These are phyloP conservation scores for Diplocarpon mali DNA, from an alignment of 2,329 filamentous ascomycete species.

Conservation along the genomic window DNA sequence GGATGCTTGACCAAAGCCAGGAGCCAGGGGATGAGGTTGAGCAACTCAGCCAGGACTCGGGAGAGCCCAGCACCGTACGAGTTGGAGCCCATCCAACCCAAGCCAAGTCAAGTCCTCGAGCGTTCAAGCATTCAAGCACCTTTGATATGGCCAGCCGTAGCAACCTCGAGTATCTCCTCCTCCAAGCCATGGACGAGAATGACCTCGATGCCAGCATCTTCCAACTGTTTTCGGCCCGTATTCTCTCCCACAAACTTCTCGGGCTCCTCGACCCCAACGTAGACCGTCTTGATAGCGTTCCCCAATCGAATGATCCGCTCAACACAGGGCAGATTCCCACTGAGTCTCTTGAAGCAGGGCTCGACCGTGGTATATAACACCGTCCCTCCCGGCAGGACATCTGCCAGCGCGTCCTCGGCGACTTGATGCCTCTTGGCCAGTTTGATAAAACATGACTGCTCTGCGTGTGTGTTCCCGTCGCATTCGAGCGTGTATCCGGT, in stretches of 20 bases:
- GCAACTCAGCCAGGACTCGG: too few relatives aligned
- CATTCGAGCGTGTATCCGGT: constrained; percentile 89
- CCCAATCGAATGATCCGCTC: constrained; percentile 59
- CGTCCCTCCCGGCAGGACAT: constrained; percentile 40
- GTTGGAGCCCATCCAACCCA: too few relatives aligned
- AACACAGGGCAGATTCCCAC: constrained; percentile 66
- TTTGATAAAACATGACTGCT: constrained; percentile 85
- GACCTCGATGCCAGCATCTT: constrained; percentile 62
- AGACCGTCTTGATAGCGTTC: constrained; percentile 57
- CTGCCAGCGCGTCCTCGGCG: constrained; percentile 42
- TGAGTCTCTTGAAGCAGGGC: constrained; percentile 64
- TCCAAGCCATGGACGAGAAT: constrained; percentile 66
- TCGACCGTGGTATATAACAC: constrained; percentile 88
- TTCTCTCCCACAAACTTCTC: constrained; percentile 83
- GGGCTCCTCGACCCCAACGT: constrained; percentile 75
- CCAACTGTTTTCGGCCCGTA: constrained; percentile 58
- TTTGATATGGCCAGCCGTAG: constrained; percentile 65
- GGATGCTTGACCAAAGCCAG: too few relatives aligned
- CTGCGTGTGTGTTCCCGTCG: constrained; percentile 88
- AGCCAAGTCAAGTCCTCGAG: too few relatives aligned
- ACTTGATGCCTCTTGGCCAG: constrained; percentile 38
- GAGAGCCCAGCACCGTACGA: too few relatives aligned
- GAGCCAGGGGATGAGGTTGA: too few relatives aligned
- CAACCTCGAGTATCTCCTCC: constrained; percentile 67
- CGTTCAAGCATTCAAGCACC: constrained; percentile 1